Base-by-base conservation (phyloP, 2,329 filamentous ascomycete species). In the Trichoderma guizhouense region DNA sequence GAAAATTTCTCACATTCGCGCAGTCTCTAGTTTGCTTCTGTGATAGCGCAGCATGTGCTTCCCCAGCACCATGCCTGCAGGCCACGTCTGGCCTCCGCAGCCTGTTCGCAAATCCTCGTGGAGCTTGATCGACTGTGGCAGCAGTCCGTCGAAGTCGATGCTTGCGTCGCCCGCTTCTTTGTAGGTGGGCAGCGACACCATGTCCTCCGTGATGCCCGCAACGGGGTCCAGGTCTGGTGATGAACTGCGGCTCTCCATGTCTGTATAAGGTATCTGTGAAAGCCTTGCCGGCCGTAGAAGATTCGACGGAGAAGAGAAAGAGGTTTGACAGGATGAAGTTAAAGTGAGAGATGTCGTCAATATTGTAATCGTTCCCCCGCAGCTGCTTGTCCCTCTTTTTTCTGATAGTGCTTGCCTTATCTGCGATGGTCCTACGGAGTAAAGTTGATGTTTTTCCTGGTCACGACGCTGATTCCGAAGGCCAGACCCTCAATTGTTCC, bases 81-180 rank as follows among this genome's bases (percentile, higher is more conserved):
- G 95, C 96, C 96, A 98, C 12, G 97, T 87, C 82, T 97, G 93
- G 3, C 96, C 96, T 63, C 96, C 96, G 81, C 96, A 98, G 73
- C 96, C 96, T 74, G 93, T 89, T 71, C 89, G 89, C 62, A 97
- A 87, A 81, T 98, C 95, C 81, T 98, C 94, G 77, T 93, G 92
- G 18, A 98, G 88, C 73, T 88, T 86, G 73, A 98, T 86, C 12
- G 92, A 90, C 62, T 87, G 84, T 24, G 85, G 82, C 39, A 98
- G 86, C 67, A 96, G 87, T 51, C 93, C 92, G 74, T 92, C 91
- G 78, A 98, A 96, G 77, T 88, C 84, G 67, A 89, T 81, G 30
- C 81, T 81, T 18, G 83, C 85, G 63, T 85, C 86, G 62, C 84
- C 85, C 21, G 88, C 86, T 1, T 82, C 77, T 79, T 90, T 91